Evolutionary conservation across 768 basidiomycete genomes (phyloP).

Genomic region (Lyophyllum shimeji): DNA sequence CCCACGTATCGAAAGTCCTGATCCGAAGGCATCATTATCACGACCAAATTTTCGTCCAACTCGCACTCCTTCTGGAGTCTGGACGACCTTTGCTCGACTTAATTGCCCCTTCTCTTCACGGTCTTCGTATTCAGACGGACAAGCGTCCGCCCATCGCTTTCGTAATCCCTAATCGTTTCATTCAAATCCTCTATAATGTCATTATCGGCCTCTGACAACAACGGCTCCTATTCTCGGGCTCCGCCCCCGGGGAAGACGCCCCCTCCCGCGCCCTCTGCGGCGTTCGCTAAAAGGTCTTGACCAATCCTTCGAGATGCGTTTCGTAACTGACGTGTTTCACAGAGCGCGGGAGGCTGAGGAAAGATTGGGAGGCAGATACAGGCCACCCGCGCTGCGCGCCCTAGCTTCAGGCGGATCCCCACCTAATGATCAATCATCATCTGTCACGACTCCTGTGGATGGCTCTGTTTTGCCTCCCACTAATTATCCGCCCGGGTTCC

Average conservation of each 20-base stretch:
- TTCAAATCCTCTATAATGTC: slow-evolving; percentile 79
- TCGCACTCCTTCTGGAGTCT: slow-evolving; percentile 10
- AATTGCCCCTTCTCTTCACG: slow-evolving; percentile 27
- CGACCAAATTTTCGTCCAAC: slow-evolving; percentile 20
- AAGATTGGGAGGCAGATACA: slow-evolving; percentile 64
- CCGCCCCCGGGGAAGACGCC: slow-evolving; percentile 84
- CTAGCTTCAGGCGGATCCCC: slow-evolving; percentile 70
- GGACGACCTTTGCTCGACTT: slow-evolving; percentile 28
- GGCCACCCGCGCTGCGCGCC: slow-evolving; percentile 79
- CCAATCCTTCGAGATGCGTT: slow-evolving; percentile 12
- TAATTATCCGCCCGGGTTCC: slow-evolving; percentile 83
- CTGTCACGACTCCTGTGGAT: slow-evolving; percentile 59
- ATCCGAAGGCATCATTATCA: slow-evolving; percentile 19
- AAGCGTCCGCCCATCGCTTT: slow-evolving; percentile 34
- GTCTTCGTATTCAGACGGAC: slow-evolving; percentile 29
- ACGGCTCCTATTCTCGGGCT: slow-evolving; percentile 77
- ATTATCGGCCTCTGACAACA: slow-evolving; percentile 84
- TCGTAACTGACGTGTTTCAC: slow-evolving; percentile 14
- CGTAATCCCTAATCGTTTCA: slow-evolving; percentile 85
- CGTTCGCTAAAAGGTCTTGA: slow-evolving; percentile 82
- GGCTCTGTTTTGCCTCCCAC: slow-evolving; percentile 60
- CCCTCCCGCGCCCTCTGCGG: slow-evolving; percentile 87
- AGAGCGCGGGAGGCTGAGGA: slow-evolving; percentile 88
- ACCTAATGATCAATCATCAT: slow-evolving; percentile 64
- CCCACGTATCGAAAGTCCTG: slow-evolving; percentile 19